Conservation (phyloP, 495 filamentous ascomycete genomes). For the Trichoderma reesei region DNA sequence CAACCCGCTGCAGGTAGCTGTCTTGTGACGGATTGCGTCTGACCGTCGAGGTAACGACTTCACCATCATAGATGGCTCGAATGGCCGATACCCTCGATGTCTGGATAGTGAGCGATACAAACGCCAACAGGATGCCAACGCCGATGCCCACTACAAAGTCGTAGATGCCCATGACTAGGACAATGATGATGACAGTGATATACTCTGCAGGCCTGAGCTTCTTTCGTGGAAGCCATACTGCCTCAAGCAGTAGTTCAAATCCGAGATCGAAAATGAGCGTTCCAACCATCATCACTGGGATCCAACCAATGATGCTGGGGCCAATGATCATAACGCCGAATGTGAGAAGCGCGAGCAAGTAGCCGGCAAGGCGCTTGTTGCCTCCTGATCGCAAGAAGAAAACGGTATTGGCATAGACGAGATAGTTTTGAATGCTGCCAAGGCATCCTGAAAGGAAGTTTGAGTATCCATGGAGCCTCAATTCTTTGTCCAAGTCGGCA, state of each 20-base stretch:
- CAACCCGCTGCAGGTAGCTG: constrained; percentile 73
- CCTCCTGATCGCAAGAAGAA: constrained; percentile 89
- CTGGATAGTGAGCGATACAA: constrained; percentile 81
- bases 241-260: constrained; percentile 80
- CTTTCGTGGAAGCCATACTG: constrained; percentile 76
- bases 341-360: constrained; percentile 76
- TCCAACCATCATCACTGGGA: constrained; percentile 94
- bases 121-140: constrained; percentile 83
- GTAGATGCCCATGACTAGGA: constrained; percentile 89
- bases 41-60: constrained; percentile 82
- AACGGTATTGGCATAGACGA: constrained; percentile 94
- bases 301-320: constrained; percentile 80
- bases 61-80: constrained; percentile 74
- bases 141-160: constrained; percentile 94
- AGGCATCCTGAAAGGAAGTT: constrained; percentile 78
- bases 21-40: constrained; percentile 83
- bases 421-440: constrained; percentile 94
- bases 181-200: constrained; percentile 83
- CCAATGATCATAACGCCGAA: constrained; percentile 73
- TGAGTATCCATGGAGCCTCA: constrained; percentile 85
- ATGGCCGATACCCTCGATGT: constrained; percentile 82
- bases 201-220: constrained; percentile 82
- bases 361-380: constrained; percentile 71
- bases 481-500: constrained; percentile 79
- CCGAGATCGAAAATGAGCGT: constrained; percentile 89